Evolutionary conservation across 257 asterid species (phyloP), one percentile per base, ranked within the genome.

Genomic region (Euphrasia confusa): DNA sequence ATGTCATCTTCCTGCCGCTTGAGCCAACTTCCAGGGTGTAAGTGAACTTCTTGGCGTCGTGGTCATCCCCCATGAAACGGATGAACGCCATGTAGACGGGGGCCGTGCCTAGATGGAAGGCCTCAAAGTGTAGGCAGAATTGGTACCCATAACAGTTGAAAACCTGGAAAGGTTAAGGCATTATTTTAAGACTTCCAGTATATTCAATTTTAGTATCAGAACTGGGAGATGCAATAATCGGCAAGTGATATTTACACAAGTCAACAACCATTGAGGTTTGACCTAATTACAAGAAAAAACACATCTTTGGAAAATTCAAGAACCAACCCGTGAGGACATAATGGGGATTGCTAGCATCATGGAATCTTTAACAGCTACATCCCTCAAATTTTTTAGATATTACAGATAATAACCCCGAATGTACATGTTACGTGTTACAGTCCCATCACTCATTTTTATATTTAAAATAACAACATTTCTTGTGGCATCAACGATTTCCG

Each of bases 81-180:
- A 79, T 69, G 78, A 76, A 79, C 60, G 81, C 84, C 79, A 76
- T 71, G 78, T 76, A 79, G 17, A 79, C 79, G 0, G 84, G 84
- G 2, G 84, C 75, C 24, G 45, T 76, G 12, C 84, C 84, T 18
- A 79, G 50, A 48, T 71, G 68, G 75, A 79, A 72, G 0, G 84
- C 81, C 81, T 79, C 81, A 21, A 79, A 79, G 69, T 76, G 84
- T 74, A 79, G 61, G 74, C 84, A 79, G 70, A 79, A 76, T n/a
- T 79, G 84, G 72, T 75, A 68, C 47, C 84, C 81, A 0, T 70
- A 76, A 53, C 81, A 76, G 30, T 79, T 79, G 75, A 79, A 79
- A 37, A 79, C 70, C 84, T 76, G 77, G 7, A 13, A 3, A 5
- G 47, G 47, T 40, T 11, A 40, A 32, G 37, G 47, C 13, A 40